These are phyloP conservation scores for Ceratobasidium theobromae DNA, from an alignment of 1,284 basidiomycete genomes.

Conservation along the genomic window DNA sequence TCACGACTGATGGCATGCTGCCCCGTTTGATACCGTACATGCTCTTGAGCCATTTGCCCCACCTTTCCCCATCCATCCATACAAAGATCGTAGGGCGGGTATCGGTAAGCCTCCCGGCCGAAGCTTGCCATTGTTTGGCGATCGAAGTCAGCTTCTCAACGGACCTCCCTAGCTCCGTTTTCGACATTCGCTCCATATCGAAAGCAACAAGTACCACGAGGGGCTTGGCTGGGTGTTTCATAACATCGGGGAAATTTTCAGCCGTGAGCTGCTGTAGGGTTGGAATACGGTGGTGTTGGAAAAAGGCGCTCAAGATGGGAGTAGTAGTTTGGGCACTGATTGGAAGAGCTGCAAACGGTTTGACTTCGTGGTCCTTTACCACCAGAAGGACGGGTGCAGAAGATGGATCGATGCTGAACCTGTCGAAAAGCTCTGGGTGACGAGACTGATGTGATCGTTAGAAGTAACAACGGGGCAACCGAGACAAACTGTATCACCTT, in stretches of 20 bases:
- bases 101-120: constrained; percentile 15
- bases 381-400: constrained; percentile 63
- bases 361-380: constrained; percentile 63
- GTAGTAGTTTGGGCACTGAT: constrained; percentile 38
- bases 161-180: constrained; percentile 48
- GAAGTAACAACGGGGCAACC: constrained; percentile 41
- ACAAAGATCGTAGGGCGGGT: constrained; percentile 65
- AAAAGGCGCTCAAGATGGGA: constrained; percentile 50
- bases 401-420: constrained; percentile 53
- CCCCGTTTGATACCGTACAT: constrained; percentile 69
- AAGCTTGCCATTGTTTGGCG: constrained; percentile 42
- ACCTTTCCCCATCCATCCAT: constrained; percentile 79
- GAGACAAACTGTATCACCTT: constrained; percentile 42
- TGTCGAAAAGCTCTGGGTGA: constrained; percentile 51
- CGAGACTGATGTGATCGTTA: constrained; percentile 40
- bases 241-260: constrained; percentile 75
- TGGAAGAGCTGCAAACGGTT: constrained; percentile 38
- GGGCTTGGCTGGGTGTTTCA: constrained; percentile 69
- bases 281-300: constrained; percentile 68
- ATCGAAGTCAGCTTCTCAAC: constrained; percentile 55
- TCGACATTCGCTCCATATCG: constrained; percentile 40
- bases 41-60: constrained; percentile 83
- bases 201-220: constrained; percentile 70
- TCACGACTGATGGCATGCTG: constrained; percentile 61
- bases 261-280: constrained; percentile 68